A percentile compares a stretch with the other conserved stretches of the same genome.
phyloP scores from a whole-genome alignment of 176 grass and related monocot species.

The Canna indica region DNA sequence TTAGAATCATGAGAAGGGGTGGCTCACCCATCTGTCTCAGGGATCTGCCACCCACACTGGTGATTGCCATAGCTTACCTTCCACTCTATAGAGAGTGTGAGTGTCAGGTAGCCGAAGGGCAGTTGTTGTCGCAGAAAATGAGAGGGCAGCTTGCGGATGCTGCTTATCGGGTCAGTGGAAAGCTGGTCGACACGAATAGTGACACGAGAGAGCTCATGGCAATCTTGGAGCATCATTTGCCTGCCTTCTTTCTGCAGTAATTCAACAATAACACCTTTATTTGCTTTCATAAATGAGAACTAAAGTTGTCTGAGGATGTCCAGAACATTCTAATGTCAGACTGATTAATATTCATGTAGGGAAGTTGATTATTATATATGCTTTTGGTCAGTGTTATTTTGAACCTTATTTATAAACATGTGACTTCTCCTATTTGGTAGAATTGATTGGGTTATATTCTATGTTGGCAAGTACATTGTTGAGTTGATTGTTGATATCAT shows the following conservation, averaged over 20 bases:
- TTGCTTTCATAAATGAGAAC: no score
- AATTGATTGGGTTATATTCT: no score
- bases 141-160: conserved; percentile 92
- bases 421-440: no score
- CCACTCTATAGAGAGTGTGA: conserved; percentile 76
- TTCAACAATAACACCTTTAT: no score
- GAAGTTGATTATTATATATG: no score
- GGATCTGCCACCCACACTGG: conserved; percentile 52
- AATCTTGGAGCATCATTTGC: conserved; percentile 85
- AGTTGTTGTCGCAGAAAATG: conserved; percentile 66
- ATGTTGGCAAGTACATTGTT: no score
- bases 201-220: conserved; percentile 56
- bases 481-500: no score
- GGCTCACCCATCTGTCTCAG: conserved; percentile 44
- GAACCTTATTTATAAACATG: no score
- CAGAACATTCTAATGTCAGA: no score
- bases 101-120: conserved; percentile 44
- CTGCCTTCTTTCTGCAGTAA: conserved; percentile 40
- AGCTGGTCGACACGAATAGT: conserved; percentile 38
- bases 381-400: no score
- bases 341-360: no score
- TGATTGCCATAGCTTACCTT: conserved; percentile 76
- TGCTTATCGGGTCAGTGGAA: conserved; percentile 45
- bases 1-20: conserved; percentile 65
- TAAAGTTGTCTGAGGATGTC: no score